Conservation (phyloP, 23 red algal genomes). For the Gracilaria vermiculophylla region DNA sequence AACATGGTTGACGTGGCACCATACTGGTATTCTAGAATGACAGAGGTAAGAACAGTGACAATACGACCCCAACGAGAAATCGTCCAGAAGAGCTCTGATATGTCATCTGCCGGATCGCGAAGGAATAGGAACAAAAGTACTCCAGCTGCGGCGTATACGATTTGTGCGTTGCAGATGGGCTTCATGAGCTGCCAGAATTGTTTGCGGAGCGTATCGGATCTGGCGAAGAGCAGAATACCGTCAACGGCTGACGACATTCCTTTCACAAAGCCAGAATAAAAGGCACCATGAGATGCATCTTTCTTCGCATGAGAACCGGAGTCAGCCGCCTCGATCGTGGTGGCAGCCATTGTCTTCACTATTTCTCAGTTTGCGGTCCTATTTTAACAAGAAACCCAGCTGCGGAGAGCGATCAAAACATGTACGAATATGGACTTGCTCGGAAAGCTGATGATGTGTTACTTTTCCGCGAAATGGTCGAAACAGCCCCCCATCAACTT, state of each 20-base stretch:
- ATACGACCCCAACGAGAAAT: constrained; percentile 69
- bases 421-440: too few species aligned
- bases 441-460: too few species aligned
- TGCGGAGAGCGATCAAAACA: too few species aligned
- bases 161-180: constrained; percentile 56
- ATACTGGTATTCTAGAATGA: constrained; percentile 36
- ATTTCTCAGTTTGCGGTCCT: background rate
- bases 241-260: constrained; percentile 50
- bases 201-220: constrained; percentile 25
- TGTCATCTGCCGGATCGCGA: constrained; percentile 52
- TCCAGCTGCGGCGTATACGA: constrained; percentile 33
- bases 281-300: constrained; percentile 76
- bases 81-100: constrained; percentile 59
- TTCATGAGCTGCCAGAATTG: constrained; percentile 39
- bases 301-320: constrained; percentile 19
- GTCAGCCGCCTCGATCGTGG: background rate
- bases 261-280: constrained; percentile 67
- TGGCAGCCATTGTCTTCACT: background rate
- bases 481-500: too few species aligned
- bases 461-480: too few species aligned
- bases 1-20: constrained; percentile 41
- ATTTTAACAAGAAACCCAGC: background rate
- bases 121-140: constrained; percentile 59
- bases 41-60: constrained; percentile 39
- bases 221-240: constrained; percentile 47